A percentile compares a stretch with the other conserved stretches of the same genome.
phyloP scores from a whole-genome alignment of 768 basidiomycete species.

The Phallus indusiatus region DNA sequence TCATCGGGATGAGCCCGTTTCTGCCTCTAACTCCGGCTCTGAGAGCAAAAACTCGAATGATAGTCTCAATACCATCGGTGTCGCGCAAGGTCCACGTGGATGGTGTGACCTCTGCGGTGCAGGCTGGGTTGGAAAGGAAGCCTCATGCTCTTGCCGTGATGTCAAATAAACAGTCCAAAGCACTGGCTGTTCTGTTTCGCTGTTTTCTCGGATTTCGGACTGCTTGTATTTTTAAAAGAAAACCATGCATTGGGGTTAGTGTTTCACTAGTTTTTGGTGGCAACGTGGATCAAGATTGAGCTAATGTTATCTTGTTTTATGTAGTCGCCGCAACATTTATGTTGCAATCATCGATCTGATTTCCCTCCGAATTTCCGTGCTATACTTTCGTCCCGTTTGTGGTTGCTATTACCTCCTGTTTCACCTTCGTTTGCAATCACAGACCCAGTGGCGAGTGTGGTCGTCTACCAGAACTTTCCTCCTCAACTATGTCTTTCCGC shows the following conservation, averaged over 20 bases:
- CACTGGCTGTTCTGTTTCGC: constrained; percentile 9
- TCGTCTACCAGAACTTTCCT: constrained; percentile 20
- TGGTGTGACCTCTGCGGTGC: constrained; percentile 50
- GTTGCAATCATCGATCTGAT: constrained; percentile 31
- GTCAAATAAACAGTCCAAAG: constrained; percentile 38
- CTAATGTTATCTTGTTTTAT: constrained; percentile 1
- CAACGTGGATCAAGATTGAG: neutral
- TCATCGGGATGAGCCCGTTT: constrained; percentile 60
- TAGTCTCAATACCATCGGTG: constrained; percentile 51
- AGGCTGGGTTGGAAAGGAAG: constrained; percentile 16
- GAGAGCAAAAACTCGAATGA: constrained; percentile 26
- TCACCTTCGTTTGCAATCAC: constrained; percentile 25
- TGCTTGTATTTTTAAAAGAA: neutral
- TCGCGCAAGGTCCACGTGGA: constrained; percentile 47
- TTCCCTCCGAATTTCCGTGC: constrained; percentile 21
- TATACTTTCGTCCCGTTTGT: constrained; percentile 27
- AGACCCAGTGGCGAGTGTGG: constrained; percentile 61
- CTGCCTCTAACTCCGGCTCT: constrained; percentile 15
- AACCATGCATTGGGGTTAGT: neutral
- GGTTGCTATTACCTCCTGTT: constrained; percentile 22
- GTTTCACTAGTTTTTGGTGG: neutral
- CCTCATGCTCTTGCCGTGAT: constrained; percentile 45
- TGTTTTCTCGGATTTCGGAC: constrained; percentile 20
- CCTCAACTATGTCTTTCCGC: constrained; percentile 11
- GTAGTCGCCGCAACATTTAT: constrained; percentile 26